phyloP scores from a whole-genome alignment of 129 eudicot genomes.

The Chrysanthemum makinoi region DNA sequence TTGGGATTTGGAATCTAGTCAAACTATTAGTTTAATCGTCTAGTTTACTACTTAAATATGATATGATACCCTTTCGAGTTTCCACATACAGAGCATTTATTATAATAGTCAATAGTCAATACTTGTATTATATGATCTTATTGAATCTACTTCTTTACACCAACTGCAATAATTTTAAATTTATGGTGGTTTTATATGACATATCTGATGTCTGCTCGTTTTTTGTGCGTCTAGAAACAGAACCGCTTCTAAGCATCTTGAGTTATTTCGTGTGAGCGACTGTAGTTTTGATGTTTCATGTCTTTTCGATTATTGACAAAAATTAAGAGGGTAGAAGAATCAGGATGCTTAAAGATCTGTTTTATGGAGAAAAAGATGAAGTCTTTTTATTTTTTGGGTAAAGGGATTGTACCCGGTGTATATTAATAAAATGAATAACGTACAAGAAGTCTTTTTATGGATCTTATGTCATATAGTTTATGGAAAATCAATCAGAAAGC shows the following conservation, averaged over 20 bases:
- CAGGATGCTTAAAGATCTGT: too few species aligned
- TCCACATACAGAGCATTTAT: background rate
- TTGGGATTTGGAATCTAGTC: conserved; percentile 4
- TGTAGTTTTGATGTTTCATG: background rate
- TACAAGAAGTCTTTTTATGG: too few species aligned
- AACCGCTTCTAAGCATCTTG: background rate
- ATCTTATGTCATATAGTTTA: too few species aligned
- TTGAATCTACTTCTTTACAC: background rate
- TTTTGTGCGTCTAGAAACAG: background rate
- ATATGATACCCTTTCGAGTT: conserved; percentile 6
- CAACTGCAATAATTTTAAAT: background rate
- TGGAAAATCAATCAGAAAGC: too few species aligned
- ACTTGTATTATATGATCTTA: conserved; percentile 12
- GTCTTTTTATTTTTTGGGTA: too few species aligned
- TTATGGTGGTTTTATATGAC: too few species aligned
- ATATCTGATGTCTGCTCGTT: too few species aligned
- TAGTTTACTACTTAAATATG: background rate
- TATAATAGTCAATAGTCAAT: conserved; percentile 1
- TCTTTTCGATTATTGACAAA: background rate
- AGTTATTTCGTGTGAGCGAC: background rate
- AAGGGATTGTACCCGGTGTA: too few species aligned
- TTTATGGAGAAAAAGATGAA: too few species aligned
- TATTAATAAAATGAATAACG: too few species aligned
- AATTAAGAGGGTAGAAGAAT: too few species aligned
- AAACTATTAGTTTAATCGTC: background rate